Conservation (phyloP, 208 protist species). For the Trypanosoma avium region DNA sequence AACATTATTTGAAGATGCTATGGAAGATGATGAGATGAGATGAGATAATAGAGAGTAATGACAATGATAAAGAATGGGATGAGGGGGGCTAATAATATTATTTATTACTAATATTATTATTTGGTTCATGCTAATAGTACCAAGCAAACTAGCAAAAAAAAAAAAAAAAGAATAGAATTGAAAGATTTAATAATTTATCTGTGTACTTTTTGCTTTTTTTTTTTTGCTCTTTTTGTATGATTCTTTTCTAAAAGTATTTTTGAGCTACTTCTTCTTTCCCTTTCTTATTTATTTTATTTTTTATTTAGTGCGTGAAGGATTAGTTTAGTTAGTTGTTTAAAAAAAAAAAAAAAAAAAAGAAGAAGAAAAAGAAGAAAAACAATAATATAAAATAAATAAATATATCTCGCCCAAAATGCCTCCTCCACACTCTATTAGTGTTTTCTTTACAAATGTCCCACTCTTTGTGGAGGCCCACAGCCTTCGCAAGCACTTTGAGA, state of each 20-base stretch:
- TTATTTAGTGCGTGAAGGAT: no score
- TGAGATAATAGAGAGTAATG: not conserved
- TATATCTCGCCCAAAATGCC: not conserved
- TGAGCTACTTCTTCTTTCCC: not conserved
- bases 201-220: slow-evolving; percentile 12
- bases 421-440: slow-evolving; percentile 34
- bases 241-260: slow-evolving; percentile 18
- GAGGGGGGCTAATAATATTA: no score
- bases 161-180: slow-evolving; percentile 7
- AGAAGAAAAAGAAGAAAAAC: not conserved
- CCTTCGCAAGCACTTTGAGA: slow-evolving; percentile 85
- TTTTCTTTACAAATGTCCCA: slow-evolving; percentile 87
- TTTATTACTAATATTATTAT: no score
- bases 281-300: slow-evolving; percentile 1
- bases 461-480: slow-evolving; percentile 49
- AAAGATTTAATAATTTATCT: no score
- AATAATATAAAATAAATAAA: not conserved
- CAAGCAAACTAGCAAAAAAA: slow-evolving; percentile 21
- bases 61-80: slow-evolving; percentile 21
- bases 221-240: not conserved
- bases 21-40: slow-evolving; percentile 57
- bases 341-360: not conserved
- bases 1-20: slow-evolving; percentile 72
- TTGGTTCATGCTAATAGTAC: no score
- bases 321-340: no score